Evolutionary conservation across 345 rosid genomes (phyloP), one percentile per base, ranked within the genome.

Genomic region (Dipteronia dyeriana): DNA sequence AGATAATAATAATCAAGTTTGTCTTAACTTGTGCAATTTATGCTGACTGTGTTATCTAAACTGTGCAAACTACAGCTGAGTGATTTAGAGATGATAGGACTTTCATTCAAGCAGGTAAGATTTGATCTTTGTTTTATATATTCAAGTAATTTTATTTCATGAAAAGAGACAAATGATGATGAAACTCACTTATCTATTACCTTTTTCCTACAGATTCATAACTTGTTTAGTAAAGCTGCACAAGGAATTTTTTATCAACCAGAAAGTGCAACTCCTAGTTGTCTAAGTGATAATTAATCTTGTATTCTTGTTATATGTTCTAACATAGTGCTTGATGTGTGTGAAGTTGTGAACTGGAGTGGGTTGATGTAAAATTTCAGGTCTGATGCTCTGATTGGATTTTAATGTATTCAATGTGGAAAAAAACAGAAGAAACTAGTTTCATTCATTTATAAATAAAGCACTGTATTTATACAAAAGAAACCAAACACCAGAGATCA

Each of bases 51-150:
- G 60, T 43, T 9, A 53, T 26, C 29, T 68, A 19, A 53, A 25
- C 26, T 38, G 5, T 34, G 14, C 10, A 22, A 5, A 39, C 38
- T 23, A 25, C 97, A 94, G 99, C 88, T 96, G 60, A 79, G 56
- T 26, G 94, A 96, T 63, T 73, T 94, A 63, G 91, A 91, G 82
- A 96, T 90, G 87, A 85, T 96, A 5, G 99, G 98, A 26, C 94
- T 94, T 39, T 94, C 99, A 31, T 88, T 97, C 22, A 96, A 83
- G 79, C 95, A 88, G 86, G 98, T 86, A 75, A 49, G 17, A 11
- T 26, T 16, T 67, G 25, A n/a, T 20, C 14, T 8, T 9, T 41
- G 45, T 25, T 25, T 75, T 66, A 39, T n/a, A 16, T 38, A 16
- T 38, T 66, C 16, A 66, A 9, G 45, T 38, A 6, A 0, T 43